Evolutionary conservation across 140 eudicot genomes (phyloP), one percentile per base, ranked within the genome.

Genomic region (Flaveria floridana): DNA sequence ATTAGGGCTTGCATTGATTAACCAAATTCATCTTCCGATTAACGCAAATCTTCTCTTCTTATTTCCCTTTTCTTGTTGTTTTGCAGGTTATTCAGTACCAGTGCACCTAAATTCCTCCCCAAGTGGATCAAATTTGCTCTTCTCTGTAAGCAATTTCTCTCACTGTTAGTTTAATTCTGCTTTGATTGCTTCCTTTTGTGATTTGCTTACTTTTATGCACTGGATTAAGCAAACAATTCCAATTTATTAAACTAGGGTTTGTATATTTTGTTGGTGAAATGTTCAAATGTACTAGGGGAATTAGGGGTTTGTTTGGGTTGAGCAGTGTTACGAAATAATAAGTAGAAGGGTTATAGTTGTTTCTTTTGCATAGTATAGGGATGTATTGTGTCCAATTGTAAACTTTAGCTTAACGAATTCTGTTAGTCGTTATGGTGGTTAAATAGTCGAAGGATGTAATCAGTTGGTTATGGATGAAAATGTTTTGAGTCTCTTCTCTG

Each of bases 11-110:
- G 30, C 69, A 13, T 19, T 73, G 7, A 0, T 34, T 34, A 4
- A 34, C 0, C 41, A 23, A 51, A n/a, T 46, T 81, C 74, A 47
- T 52, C 28, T 75, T 37, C 46, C 12, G 18, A 12, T 62, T 37
- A 4, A 28, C 73, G 21, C 64, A 25, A 1, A 41, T 79, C 26
- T 73, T 28, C 71, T 26, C 13, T 28, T 23, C 14, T 76, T 61
- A 55, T 57, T 0, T 56, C 19, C 46, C 11, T 37, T 6, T 56
- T 55, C 21, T 25, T 55, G 41, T 26, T 26, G 39, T 8, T 73
- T 59, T 66, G 46, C 63, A 83, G 84, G 84, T 83, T 79, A 52
- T 65, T 42, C 84, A 13, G 71, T 61, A 42, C 76, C 77, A 67
- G 20, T 58, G 34, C 68, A 51, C 79, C 67, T 73, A 8, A 48